Conservation (phyloP, 2,329 filamentous ascomycete species). For the Fusarium aywerte region DNA sequence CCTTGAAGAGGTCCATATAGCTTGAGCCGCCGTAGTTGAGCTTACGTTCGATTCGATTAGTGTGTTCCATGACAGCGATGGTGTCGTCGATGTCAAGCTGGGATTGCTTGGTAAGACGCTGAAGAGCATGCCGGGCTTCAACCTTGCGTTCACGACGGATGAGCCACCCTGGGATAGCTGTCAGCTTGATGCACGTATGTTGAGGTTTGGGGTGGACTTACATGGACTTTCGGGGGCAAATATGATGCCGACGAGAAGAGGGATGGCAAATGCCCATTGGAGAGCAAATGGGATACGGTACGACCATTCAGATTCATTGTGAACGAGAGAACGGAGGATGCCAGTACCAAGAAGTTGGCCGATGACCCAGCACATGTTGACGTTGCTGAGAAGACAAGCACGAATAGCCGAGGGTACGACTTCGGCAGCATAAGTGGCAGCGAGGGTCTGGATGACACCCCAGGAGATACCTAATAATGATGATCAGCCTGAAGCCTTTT, state of each 20-base stretch:
- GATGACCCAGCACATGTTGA: constrained; percentile 57
- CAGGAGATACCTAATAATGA: constrained; percentile 45
- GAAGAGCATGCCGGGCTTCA: constrained; percentile 48
- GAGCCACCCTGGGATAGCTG: constrained; percentile 46
- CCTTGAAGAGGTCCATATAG: constrained; percentile 32
- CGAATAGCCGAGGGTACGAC: constrained; percentile 46
- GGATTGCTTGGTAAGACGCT: constrained; percentile 45
- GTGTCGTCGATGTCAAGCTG: constrained; percentile 57
- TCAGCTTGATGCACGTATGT: neutral
- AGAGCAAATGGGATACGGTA: constrained; percentile 52
- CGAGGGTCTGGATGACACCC: constrained; percentile 51
- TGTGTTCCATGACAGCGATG: constrained; percentile 54
- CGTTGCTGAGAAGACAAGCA: constrained; percentile 52
- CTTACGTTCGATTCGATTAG: constrained; percentile 55
- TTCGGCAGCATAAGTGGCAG: constrained; percentile 55
- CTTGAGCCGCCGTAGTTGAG: constrained; percentile 49
- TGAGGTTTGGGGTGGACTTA: neutral
- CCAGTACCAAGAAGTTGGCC: constrained; percentile 53
- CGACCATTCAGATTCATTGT: constrained; percentile 44
- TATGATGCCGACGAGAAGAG: constrained; percentile 49
- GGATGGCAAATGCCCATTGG: constrained; percentile 55
- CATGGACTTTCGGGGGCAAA: constrained; percentile 55
- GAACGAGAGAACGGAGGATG: constrained; percentile 49
- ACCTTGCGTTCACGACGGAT: constrained; percentile 51
- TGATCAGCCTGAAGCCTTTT: neutral